Conservation (phyloP, 768 basidiomycete genomes). For the Crassisporium funariophilum region DNA sequence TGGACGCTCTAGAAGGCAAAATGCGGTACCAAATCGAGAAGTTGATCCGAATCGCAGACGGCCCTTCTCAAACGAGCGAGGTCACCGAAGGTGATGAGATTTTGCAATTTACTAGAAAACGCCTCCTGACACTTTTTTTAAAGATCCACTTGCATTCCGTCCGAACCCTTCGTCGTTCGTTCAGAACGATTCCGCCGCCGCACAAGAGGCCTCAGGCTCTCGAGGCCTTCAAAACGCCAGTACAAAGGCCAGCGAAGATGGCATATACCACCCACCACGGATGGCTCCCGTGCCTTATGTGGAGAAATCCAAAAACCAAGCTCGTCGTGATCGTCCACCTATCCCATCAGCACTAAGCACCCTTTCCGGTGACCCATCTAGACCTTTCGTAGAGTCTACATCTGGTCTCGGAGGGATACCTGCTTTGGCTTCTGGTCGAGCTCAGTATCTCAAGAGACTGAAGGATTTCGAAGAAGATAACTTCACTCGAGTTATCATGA, state of each 20-base stretch:
- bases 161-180: slow-evolving; percentile 84
- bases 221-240: slow-evolving; percentile 18
- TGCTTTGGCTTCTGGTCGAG: slow-evolving; percentile 62
- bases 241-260: slow-evolving; percentile 35
- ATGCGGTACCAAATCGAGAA: slow-evolving; percentile 98
- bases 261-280: slow-evolving; percentile 83
- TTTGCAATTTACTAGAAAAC: slow-evolving; percentile 1
- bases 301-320: slow-evolving; percentile 47
- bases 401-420: slow-evolving; percentile 71
- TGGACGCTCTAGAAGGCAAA: slow-evolving; percentile 78
- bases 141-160: slow-evolving; percentile 91
- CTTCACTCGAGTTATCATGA: slow-evolving; percentile 87
- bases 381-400: slow-evolving; percentile 71
- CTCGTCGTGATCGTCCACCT: slow-evolving; percentile 52
- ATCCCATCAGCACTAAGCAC: slow-evolving; percentile 68
- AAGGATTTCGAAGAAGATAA: slow-evolving; percentile 94
- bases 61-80: slow-evolving; percentile 44
- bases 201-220: slow-evolving; percentile 34
- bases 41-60: slow-evolving; percentile 75
- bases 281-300: slow-evolving; percentile 88
- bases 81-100: slow-evolving; percentile 58
- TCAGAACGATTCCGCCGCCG: slow-evolving; percentile 38
- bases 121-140: slow-evolving; percentile 3
- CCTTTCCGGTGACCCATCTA: slow-evolving; percentile 65
- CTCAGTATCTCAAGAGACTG: slow-evolving; percentile 77